These are phyloP conservation scores for Penicillium bovifimosum DNA, from an alignment of 495 filamentous ascomycete genomes.

Conservation along the genomic window DNA sequence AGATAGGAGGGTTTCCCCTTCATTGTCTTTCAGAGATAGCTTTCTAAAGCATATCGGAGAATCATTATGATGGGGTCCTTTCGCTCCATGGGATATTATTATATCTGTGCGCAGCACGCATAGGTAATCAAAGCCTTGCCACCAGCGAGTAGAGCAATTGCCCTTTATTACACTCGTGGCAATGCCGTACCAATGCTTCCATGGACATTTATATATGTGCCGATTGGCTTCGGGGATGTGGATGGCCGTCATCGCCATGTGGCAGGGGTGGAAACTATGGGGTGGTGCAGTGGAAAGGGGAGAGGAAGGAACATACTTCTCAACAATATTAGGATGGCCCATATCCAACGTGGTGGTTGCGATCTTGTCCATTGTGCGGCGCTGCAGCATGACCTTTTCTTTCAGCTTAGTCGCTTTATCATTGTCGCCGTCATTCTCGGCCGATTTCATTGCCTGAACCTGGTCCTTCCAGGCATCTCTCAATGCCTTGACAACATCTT, in stretches of 20 bases:
- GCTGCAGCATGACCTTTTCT: constrained; percentile 50
- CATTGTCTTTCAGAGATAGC: neutral
- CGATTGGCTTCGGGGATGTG: constrained; percentile 30
- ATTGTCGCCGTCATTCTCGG: constrained; percentile 47
- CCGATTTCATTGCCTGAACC: constrained; percentile 50
- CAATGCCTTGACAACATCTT: constrained; percentile 57
- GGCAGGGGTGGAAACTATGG: constrained; percentile 7
- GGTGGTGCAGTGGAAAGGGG: constrained; percentile 7
- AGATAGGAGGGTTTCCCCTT: neutral
- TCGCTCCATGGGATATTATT: neutral
- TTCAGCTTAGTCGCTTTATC: constrained; percentile 36
- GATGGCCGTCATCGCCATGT: constrained; percentile 26
- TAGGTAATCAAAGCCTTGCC: neutral
- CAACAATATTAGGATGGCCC: constrained; percentile 60
- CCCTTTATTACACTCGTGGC: constrained; percentile 27
- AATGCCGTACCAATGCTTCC: constrained; percentile 22
- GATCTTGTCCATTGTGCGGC: constrained; percentile 55
- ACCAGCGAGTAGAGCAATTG: neutral
- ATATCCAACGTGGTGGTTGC: constrained; percentile 52
- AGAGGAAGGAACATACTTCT: constrained; percentile 49
- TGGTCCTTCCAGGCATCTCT: constrained; percentile 59
- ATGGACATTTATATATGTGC: constrained; percentile 31
- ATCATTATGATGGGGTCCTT: neutral
- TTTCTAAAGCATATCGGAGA: constrained; percentile 1
- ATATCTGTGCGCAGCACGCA: neutral